Conservation (phyloP, 2,329 filamentous ascomycete species). For the Aureobasidium mangrovei region DNA sequence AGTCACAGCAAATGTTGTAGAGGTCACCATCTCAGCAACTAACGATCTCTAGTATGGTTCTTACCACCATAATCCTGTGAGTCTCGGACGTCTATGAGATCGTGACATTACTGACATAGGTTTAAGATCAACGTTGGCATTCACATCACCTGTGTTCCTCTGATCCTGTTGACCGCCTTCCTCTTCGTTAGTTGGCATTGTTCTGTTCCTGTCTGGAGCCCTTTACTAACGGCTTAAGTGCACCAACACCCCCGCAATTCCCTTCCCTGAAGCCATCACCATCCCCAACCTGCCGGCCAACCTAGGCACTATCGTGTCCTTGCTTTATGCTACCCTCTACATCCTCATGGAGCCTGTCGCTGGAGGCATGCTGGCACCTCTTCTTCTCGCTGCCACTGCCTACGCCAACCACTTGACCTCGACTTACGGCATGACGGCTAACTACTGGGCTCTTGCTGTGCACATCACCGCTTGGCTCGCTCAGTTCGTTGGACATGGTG, state of each 20-base stretch:
- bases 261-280: conserved; percentile 45
- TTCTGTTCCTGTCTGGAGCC: conserved; percentile 10
- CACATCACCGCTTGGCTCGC: conserved; percentile 73
- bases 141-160: conserved; percentile 70
- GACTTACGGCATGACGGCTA: conserved; percentile 51
- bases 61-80: conserved; percentile 67
- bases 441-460: conserved; percentile 57
- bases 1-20: conserved; percentile 27
- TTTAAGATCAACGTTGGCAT: conserved; percentile 63
- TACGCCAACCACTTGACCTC: conserved; percentile 65
- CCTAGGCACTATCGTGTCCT: conserved; percentile 47
- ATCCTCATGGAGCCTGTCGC: conserved; percentile 90
- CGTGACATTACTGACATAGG: neutral
- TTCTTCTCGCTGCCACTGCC: conserved; percentile 68
- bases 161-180: conserved; percentile 63
- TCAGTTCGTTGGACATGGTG: conserved; percentile 87
- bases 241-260: conserved; percentile 48
- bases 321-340: conserved; percentile 69
- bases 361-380: conserved; percentile 63
- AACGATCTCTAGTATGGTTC: conserved; percentile 60
- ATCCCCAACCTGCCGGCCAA: conserved; percentile 52
- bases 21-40: conserved; percentile 15
- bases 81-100: neutral
- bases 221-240: conserved; percentile 32
- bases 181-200: conserved; percentile 51